phyloP scores from a whole-genome alignment of 1,284 basidiomycete genomes.

The Neonothopanus nambi region DNA sequence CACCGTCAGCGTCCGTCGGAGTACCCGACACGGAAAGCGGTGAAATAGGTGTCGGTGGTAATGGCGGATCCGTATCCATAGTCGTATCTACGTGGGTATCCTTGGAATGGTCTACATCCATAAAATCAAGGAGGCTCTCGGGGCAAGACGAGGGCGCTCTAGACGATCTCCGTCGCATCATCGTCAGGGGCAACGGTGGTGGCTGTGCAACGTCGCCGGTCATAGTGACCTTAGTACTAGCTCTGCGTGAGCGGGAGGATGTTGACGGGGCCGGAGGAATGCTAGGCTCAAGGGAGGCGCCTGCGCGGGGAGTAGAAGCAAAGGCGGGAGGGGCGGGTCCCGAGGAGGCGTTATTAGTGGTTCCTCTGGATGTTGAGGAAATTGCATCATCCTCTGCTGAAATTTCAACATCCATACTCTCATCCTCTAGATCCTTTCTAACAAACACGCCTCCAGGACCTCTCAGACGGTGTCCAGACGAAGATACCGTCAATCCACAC shows the following conservation, averaged over 20 bases:
- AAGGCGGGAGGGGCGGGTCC: neutral
- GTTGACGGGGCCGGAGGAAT: neutral
- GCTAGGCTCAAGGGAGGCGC: neutral
- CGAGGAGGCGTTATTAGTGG: neutral
- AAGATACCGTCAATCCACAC: constrained; percentile 33
- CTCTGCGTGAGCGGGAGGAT: neutral
- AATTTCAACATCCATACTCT: constrained; percentile 61
- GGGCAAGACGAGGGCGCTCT: constrained; percentile 3
- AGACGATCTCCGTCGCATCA: constrained; percentile 7
- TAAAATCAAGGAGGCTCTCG: neutral
- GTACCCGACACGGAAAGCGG: neutral
- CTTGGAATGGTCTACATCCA: constrained; percentile 1
- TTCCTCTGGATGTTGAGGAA: neutral
- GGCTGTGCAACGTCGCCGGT: neutral
- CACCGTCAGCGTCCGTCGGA: constrained; percentile 11
- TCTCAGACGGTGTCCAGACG: constrained; percentile 19
- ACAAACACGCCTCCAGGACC: constrained; percentile 49
- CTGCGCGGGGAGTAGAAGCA: neutral
- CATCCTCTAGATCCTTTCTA: constrained; percentile 56
- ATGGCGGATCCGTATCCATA: neutral
- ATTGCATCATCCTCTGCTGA: constrained; percentile 15
- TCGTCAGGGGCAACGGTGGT: neutral
- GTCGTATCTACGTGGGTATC: neutral
- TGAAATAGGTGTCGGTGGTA: constrained; percentile 6
- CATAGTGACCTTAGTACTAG: neutral